A percentile compares a stretch with the other conserved stretches of the same genome.
These are phyloP conservation scores for Stylonectria norvegica DNA, from an alignment of 2,329 filamentous ascomycete species.

Conservation along the genomic window DNA sequence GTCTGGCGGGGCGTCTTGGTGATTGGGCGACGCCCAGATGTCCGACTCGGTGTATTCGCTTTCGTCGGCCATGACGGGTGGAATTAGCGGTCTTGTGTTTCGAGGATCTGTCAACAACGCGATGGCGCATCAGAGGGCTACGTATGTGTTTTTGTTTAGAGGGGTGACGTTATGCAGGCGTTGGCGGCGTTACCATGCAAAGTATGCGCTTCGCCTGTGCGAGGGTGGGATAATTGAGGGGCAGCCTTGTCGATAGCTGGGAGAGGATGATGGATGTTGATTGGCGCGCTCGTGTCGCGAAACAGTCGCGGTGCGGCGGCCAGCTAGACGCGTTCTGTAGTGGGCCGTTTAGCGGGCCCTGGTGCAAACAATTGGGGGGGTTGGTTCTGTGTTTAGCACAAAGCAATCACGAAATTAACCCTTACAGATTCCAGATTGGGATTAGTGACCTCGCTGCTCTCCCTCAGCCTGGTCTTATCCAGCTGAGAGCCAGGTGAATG, in stretches of 20 bases:
- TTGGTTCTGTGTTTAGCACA: too few relatives aligned
- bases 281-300: slow-evolving; percentile 28
- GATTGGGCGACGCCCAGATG: slow-evolving; percentile 45
- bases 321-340: slow-evolving; percentile 17
- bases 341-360: slow-evolving; percentile 23
- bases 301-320: slow-evolving; percentile 26
- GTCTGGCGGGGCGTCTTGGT: slow-evolving; percentile 26
- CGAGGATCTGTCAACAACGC: background rate
- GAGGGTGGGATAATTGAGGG: slow-evolving; percentile 10
- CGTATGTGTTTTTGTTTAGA: slow-evolving; percentile 1
- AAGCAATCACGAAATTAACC: too few relatives aligned
- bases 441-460: too few relatives aligned
- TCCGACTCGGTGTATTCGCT: slow-evolving; percentile 47
- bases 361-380: too few relatives aligned
- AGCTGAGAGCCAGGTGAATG: too few relatives aligned
- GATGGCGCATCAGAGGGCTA: background rate
- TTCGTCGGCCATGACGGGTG: slow-evolving; percentile 41
- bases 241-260: slow-evolving; percentile 1
- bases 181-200: background rate
- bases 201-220: background rate
- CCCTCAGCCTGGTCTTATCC: too few relatives aligned
- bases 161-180: slow-evolving; percentile 3
- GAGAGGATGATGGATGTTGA: slow-evolving; percentile 25
- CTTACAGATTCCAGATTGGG: too few relatives aligned
- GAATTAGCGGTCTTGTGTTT: background rate